These are phyloP conservation scores for Apiotrichum akiyoshidainum DNA, from an alignment of 1,284 basidiomycete species.

Conservation along the genomic window DNA sequence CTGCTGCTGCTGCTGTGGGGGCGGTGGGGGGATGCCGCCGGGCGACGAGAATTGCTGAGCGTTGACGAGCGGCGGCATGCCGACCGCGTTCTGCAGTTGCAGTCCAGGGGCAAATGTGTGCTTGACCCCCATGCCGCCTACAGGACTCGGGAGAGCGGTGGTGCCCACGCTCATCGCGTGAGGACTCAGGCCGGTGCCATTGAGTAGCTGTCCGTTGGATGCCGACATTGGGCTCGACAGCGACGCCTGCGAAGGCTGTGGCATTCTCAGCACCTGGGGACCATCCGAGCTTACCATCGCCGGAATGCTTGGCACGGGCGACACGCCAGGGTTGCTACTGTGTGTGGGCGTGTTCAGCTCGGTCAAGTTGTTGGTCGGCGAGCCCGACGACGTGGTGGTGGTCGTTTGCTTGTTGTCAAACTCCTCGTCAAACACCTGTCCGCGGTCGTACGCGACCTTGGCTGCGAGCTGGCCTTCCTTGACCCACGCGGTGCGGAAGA, in stretches of 20 bases:
- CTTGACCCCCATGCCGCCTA: background rate
- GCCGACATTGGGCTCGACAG: too few relatives aligned
- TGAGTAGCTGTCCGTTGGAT: too few relatives aligned
- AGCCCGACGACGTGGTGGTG: background rate
- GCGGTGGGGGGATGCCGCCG: background rate
- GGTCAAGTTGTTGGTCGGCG: background rate
- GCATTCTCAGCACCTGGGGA: too few relatives aligned
- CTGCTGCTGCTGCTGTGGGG: background rate
- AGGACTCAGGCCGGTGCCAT: too few relatives aligned
- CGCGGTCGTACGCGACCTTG: conserved; percentile 1
- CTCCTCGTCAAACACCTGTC: conserved; percentile 8
- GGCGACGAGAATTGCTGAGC: background rate
- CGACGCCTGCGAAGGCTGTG: too few relatives aligned
- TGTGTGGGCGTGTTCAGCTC: background rate
- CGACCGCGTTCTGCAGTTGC: background rate
- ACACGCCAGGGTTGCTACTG: background rate
- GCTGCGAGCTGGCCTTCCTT: background rate
- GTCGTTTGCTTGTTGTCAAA: conserved; percentile 1
- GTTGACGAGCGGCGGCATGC: background rate
- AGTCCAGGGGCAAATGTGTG: background rate
- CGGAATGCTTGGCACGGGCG: too few relatives aligned
- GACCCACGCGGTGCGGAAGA: conserved; percentile 5
- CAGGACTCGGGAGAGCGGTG: background rate
- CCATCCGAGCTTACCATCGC: too few relatives aligned
- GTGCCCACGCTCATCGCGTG: too few relatives aligned